These are phyloP conservation scores for Lactifluus hygrophoroides DNA, from an alignment of 768 basidiomycete species.

Conservation along the genomic window DNA sequence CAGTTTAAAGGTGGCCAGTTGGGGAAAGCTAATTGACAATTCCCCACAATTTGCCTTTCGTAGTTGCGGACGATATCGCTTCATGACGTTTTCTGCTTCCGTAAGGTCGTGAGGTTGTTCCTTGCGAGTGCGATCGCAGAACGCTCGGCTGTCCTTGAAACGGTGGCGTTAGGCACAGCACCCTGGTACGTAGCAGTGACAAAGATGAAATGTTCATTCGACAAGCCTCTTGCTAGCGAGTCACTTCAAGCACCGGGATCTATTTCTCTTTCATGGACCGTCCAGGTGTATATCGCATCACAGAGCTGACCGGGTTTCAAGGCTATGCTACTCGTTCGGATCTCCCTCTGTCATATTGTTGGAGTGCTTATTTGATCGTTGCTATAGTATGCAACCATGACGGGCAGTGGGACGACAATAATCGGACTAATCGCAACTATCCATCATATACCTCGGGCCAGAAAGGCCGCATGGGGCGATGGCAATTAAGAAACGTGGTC, in stretches of 20 bases:
- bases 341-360: constrained; percentile 10
- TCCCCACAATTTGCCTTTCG: constrained; percentile 4
- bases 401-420: not conserved
- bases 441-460: constrained; percentile 9
- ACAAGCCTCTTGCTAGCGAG: not conserved
- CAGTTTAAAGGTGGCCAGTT: not conserved
- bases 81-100: constrained; percentile 6
- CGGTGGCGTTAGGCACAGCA: constrained; percentile 4
- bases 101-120: not conserved
- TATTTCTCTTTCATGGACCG: not conserved
- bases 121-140: not conserved
- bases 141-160: not conserved
- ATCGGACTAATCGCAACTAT: not conserved
- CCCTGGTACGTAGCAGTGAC: not conserved
- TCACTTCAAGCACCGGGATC: constrained; percentile 1
- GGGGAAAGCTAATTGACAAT: not conserved
- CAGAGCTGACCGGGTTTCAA: not conserved
- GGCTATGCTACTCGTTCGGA: not conserved
- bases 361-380: constrained; percentile 6
- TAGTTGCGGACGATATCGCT: not conserved
- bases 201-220: not conserved
- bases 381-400: not conserved
- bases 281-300: not conserved
- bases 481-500: not conserved
- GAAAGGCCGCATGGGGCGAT: constrained; percentile 3